Conservation (phyloP, 2,329 filamentous ascomycete species). For the Mycosphaerella sp. region DNA sequence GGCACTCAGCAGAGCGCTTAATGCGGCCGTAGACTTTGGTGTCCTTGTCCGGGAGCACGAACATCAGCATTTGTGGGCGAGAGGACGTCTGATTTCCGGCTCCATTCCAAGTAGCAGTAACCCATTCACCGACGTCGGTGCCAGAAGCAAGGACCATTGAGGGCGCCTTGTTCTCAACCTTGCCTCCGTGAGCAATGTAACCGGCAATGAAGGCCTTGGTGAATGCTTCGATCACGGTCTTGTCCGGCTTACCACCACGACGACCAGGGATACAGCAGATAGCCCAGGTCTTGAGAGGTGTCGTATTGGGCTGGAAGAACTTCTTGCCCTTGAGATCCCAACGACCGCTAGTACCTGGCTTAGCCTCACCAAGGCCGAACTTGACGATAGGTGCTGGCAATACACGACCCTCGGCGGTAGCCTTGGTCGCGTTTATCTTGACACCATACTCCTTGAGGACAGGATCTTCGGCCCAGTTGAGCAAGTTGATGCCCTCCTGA, state of each 20-base stretch:
- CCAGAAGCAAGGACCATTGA: constrained; percentile 35
- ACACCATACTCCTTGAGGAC: constrained; percentile 70
- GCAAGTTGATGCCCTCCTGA: constrained; percentile 56
- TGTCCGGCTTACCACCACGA: constrained; percentile 41
- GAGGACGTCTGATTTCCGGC: constrained; percentile 49
- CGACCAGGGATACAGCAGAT: constrained; percentile 60
- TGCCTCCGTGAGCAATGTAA: constrained; percentile 57
- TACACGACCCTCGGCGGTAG: constrained; percentile 59
- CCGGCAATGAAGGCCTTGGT: constrained; percentile 55
- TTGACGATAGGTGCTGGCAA: constrained; percentile 64
- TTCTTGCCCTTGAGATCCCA: constrained; percentile 84
- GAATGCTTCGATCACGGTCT: constrained; percentile 46
- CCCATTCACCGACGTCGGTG: constrained; percentile 28
- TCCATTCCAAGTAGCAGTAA: constrained; percentile 45
- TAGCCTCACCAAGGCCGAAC: constrained; percentile 51
- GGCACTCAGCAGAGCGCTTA: constrained; percentile 84
- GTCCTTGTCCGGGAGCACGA: constrained; percentile 67
- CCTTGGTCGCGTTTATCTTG: constrained; percentile 57
- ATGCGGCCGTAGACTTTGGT: constrained; percentile 69
- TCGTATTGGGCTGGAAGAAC: constrained; percentile 60
- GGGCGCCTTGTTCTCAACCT: constrained; percentile 44
- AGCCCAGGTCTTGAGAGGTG: constrained; percentile 62
- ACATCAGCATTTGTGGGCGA: constrained; percentile 70
- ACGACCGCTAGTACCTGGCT: constrained; percentile 62
- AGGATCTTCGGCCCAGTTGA: constrained; percentile 62